Base-by-base conservation (phyloP, 179 eudicot species). In the Nepenthes alata region DNA sequence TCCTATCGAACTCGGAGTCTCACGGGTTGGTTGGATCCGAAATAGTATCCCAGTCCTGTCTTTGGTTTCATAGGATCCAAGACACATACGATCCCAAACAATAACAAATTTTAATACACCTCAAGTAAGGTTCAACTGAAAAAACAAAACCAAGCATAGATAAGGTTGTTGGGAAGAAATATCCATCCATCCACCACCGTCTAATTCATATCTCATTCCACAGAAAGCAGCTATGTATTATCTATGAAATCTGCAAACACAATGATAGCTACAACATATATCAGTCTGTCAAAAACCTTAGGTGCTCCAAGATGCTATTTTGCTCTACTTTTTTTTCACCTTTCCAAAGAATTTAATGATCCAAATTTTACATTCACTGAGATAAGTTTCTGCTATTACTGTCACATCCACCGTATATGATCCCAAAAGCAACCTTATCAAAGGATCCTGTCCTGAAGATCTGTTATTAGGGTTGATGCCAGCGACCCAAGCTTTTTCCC, bases 371-470 rank as follows among this genome's bases (percentile, higher is more conserved):
- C 80, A 72, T 61, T 60, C 58, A 68, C 73, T 58, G 63, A 50
- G 58, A 47, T 48, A 53, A 54, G 51, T 37, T 60, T 63, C 37
- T 55, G 48, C 37, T 57, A 70, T 60, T 57, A 54, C 12, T 61
- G 71, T 55, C 47, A 61, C 62, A 67, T 57, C 47, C 41, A 41
- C 6, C 36, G 49, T 15, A 60, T 59, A 60, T 49, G 69, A 51
- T 57, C 61, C 48, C 74, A 65, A 57, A 74, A 37, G 36, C 45
- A 13, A 14, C 47, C 37, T 50, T 15, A 58, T 81, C 72, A 84
- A 63, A 91, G 95, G 63, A 86, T 69, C 77, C 95, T 77, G 69
- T 91, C 98, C 80, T 91, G 91, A 57, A 91, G 69, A 77, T 89
- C 95, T 7, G 81, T 73, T 66, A 89, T 75, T 59, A 91, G 65